Percentiles rank a stretch among this genome's conserved stretches.
Evolutionary conservation across 768 basidiomycete genomes (phyloP).

Genomic region (Auricularia heimuer): DNA sequence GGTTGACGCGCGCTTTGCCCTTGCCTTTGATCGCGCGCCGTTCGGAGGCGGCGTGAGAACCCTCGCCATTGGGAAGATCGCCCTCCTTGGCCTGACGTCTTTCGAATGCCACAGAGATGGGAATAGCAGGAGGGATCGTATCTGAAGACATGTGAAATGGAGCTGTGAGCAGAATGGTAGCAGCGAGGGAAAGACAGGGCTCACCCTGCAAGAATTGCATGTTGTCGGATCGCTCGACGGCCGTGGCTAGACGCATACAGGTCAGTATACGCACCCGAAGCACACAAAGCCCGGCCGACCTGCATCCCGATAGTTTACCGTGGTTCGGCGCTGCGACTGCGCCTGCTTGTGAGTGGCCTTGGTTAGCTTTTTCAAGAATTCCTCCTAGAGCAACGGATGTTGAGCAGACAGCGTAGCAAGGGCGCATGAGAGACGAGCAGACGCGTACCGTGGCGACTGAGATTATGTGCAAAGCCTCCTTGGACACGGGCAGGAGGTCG

Average conservation of each 20-base stretch:
- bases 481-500: conserved; percentile 55
- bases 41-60: background rate
- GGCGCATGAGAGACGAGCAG: conserved; percentile 11
- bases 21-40: background rate
- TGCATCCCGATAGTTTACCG: conserved; percentile 63
- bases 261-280: background rate
- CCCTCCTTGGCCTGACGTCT: conserved; percentile 44
- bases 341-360: conserved; percentile 63
- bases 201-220: conserved; percentile 64
- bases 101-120: conserved; percentile 50
- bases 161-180: background rate
- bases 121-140: conserved; percentile 53
- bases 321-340: conserved; percentile 43
- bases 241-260: conserved; percentile 33
- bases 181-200: conserved; percentile 1
- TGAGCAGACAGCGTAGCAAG: background rate
- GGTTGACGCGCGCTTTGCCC: background rate
- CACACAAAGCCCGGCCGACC: conserved; percentile 35
- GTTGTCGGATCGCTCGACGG: conserved; percentile 53
- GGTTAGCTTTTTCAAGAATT: conserved; percentile 70
- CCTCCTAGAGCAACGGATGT: conserved; percentile 45
- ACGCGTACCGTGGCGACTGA: conserved; percentile 61
- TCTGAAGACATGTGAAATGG: conserved; percentile 30
- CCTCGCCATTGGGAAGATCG: conserved; percentile 17
- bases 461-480: conserved; percentile 64